Conservation (phyloP, 495 filamentous ascomycete genomes). For the Ramalina peruviana region DNA sequence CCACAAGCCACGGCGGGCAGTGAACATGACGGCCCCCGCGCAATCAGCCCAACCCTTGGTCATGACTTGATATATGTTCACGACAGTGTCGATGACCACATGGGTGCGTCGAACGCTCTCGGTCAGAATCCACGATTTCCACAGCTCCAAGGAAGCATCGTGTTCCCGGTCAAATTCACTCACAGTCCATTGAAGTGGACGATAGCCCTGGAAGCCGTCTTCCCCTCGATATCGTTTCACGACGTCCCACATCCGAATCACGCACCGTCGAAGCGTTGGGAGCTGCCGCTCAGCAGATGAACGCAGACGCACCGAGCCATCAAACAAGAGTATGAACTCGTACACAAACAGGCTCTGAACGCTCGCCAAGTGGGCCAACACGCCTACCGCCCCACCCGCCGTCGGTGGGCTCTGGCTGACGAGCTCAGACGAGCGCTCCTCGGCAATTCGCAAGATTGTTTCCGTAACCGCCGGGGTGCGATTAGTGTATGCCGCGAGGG, state of each 20-base stretch:
- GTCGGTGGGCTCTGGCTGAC: neutral
- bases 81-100: neutral
- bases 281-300: conserved; percentile 1
- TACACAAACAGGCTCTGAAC: conserved; percentile 25
- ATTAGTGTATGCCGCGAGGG: conserved; percentile 17
- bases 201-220: neutral
- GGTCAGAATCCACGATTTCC: neutral
- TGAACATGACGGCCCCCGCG: neutral
- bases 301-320: conserved; percentile 8
- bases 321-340: conserved; percentile 24
- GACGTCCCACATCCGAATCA: neutral
- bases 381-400: neutral
- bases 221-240: neutral
- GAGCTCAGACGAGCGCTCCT: conserved; percentile 13
- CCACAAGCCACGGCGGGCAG: neutral
- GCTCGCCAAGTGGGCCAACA: conserved; percentile 18
- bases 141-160: neutral
- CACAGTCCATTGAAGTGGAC: neutral
- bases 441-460: conserved; percentile 16
- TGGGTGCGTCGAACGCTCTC: conserved; percentile 2
- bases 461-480: conserved; percentile 10
- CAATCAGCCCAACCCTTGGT: neutral
- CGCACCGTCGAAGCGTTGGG: neutral
- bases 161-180: neutral
- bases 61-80: neutral